These are phyloP conservation scores for Polyporus arcularius DNA, from an alignment of 768 basidiomycete species.

Conservation along the genomic window DNA sequence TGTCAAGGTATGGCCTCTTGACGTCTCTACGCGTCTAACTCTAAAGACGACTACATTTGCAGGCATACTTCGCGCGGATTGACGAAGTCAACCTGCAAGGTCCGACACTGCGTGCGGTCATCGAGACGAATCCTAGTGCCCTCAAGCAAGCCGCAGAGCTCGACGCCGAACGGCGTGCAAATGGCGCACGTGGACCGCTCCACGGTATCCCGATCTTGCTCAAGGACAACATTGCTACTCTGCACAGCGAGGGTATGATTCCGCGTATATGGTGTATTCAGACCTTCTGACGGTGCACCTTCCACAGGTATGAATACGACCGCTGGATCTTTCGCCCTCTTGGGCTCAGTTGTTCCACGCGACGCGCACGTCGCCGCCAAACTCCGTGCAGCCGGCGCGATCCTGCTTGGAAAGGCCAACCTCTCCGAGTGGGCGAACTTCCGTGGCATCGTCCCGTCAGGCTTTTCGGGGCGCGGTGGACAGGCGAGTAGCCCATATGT, in stretches of 20 bases:
- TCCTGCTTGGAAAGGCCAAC: constrained; percentile 44
- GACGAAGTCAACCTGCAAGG: constrained; percentile 69
- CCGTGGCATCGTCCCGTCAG: constrained; percentile 39
- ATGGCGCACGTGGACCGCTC: constrained; percentile 26
- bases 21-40: not conserved
- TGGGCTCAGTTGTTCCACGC: constrained; percentile 34
- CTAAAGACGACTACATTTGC: not conserved
- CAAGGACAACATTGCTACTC: constrained; percentile 41
- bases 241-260: constrained; percentile 32
- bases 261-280: not conserved
- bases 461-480: constrained; percentile 50
- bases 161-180: constrained; percentile 22
- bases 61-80: constrained; percentile 70
- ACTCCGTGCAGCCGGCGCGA: constrained; percentile 36
- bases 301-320: constrained; percentile 34
- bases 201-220: constrained; percentile 40
- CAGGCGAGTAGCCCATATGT: constrained; percentile 45
- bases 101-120: constrained; percentile 55
- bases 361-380: constrained; percentile 33
- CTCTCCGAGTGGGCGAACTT: constrained; percentile 47
- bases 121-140: constrained; percentile 58
- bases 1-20: constrained; percentile 45
- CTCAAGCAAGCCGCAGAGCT: constrained; percentile 48
- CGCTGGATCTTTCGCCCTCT: constrained; percentile 36
- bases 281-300: not conserved